phyloP scores from a whole-genome alignment of 805 yeast genomes.

The Cyberlindnera saturnus region DNA sequence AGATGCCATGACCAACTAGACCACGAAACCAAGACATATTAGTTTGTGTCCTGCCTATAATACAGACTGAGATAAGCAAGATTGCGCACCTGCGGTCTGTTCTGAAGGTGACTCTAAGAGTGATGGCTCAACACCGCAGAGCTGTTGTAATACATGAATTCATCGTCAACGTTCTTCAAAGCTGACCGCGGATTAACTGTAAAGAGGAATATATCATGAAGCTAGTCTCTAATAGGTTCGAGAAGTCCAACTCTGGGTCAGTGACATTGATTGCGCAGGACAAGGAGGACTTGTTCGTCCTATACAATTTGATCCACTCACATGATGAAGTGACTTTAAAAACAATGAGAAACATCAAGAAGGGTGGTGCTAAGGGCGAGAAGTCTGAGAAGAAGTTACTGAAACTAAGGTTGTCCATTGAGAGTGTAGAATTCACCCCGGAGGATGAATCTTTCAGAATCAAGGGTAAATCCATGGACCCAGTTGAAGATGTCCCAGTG shows the following conservation, averaged over 20 bases:
- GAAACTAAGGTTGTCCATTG: constrained; percentile 54
- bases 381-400: constrained; percentile 49
- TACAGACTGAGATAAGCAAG: no score
- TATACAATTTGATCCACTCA: constrained; percentile 71
- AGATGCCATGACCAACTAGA: constrained; percentile 99
- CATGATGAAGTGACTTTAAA: constrained; percentile 70
- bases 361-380: constrained; percentile 15
- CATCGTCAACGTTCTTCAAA: neutral
- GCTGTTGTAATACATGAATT: no score
- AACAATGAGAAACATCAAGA: constrained; percentile 60
- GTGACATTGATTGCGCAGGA: constrained; percentile 76
- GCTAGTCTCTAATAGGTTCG: constrained; percentile 41
- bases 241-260: constrained; percentile 57
- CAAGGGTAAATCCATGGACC: constrained; percentile 66
- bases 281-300: constrained; percentile 84
- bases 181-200: neutral
- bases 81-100: no score
- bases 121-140: no score
- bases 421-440: constrained; percentile 72
- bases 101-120: no score
- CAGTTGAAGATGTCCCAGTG: constrained; percentile 69
- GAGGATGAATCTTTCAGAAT: constrained; percentile 70
- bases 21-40: constrained; percentile 68
- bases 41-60: no score
- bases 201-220: constrained; percentile 39